A percentile compares a stretch with the other conserved stretches of the same genome.
Evolutionary conservation across 192 early-diverging fungal species (phyloP).

Genomic region (Haplosporangium gracile): DNA sequence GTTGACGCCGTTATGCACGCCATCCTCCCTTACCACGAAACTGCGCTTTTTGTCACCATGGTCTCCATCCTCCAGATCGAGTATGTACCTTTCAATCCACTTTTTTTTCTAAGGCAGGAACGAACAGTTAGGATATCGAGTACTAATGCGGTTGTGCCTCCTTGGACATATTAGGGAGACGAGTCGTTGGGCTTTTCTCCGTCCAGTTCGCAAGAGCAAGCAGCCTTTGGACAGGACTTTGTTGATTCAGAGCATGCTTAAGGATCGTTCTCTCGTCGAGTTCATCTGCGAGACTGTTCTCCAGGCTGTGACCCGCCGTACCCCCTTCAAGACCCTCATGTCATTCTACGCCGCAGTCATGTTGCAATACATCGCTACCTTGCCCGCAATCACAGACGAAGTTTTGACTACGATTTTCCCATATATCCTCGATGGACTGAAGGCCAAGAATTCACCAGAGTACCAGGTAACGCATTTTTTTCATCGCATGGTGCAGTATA

Average conservation of each 20-base stretch:
- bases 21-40: slow-evolving; percentile 95
- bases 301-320: slow-evolving; percentile 45
- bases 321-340: slow-evolving; percentile 66
- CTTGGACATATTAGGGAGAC: slow-evolving; percentile 43
- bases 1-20: slow-evolving; percentile 80
- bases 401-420: slow-evolving; percentile 71
- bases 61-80: slow-evolving; percentile 78
- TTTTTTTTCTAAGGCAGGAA: slow-evolving; percentile 9
- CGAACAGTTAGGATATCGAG: not conserved
- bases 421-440: slow-evolving; percentile 66
- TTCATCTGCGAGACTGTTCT: slow-evolving; percentile 81
- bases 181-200: slow-evolving; percentile 71
- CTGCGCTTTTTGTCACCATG: slow-evolving; percentile 87
- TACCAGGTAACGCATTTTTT: slow-evolving; percentile 54
- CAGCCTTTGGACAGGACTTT: slow-evolving; percentile 75
- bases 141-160: not conserved
- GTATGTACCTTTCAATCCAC: slow-evolving; percentile 50
- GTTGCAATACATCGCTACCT: slow-evolving; percentile 66
- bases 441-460: slow-evolving; percentile 56
- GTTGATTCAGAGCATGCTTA: slow-evolving; percentile 77
- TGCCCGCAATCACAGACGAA: slow-evolving; percentile 66
- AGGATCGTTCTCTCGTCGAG: slow-evolving; percentile 78
- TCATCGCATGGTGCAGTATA: not conserved
- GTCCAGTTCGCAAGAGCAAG: slow-evolving; percentile 64
- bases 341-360: slow-evolving; percentile 78